phyloP scores from a whole-genome alignment of 306 rosid species.

The Carpinus fangiana region DNA sequence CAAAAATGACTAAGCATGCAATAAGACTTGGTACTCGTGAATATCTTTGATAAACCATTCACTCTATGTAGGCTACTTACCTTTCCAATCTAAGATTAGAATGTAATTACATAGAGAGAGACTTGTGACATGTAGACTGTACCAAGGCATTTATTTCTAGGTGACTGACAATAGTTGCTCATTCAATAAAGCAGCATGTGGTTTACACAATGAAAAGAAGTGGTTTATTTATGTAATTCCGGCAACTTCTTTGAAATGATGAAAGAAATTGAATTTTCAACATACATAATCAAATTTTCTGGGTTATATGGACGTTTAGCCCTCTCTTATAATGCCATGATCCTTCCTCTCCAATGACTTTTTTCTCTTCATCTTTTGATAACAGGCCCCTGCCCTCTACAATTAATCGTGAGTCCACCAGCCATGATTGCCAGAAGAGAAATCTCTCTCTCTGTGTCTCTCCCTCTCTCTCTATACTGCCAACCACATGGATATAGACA shows the following conservation, averaged over 20 bases:
- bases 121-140: too few relatives aligned
- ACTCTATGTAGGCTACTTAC: too few relatives aligned
- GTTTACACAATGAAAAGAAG: not conserved
- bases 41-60: too few relatives aligned
- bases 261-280: slow-evolving; percentile 1
- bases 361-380: not conserved
- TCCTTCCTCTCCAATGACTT: not conserved
- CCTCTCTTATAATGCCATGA: not conserved
- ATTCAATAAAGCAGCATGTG: not conserved
- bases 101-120: too few relatives aligned
- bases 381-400: slow-evolving; percentile 10
- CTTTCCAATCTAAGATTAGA: too few relatives aligned
- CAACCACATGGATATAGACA: slow-evolving; percentile 8
- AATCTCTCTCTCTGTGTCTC: slow-evolving; percentile 17
- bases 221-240: not conserved
- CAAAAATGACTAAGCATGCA: too few relatives aligned
- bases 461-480: not conserved
- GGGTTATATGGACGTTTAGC: not conserved
- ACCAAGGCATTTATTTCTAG: not conserved
- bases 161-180: not conserved
- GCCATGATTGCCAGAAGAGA: slow-evolving; percentile 36
- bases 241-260: not conserved
- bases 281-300: not conserved
- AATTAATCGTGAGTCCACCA: slow-evolving; percentile 22
- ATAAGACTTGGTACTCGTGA: too few relatives aligned